phyloP scores from a whole-genome alignment of 371 early-diverging fungal species.

The Mucor circinelloides region DNA sequence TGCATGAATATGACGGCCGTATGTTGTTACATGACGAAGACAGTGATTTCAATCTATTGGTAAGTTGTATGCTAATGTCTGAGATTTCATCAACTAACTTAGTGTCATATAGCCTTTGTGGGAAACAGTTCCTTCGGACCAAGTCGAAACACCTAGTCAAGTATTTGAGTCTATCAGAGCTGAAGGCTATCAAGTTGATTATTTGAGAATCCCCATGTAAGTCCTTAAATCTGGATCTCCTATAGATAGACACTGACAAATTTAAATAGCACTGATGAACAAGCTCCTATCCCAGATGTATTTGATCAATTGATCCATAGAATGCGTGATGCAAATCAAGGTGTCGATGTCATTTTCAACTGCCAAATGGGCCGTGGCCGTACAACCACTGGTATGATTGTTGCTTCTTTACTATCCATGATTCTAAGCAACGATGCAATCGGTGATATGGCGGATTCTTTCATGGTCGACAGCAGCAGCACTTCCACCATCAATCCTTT shows the following conservation, averaged over 20 bases:
- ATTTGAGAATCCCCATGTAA: slow-evolving; percentile 67
- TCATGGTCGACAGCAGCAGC: slow-evolving; percentile 20
- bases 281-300: slow-evolving; percentile 75
- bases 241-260: not conserved
- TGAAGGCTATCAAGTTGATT: slow-evolving; percentile 61
- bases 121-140: slow-evolving; percentile 55
- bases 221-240: not conserved
- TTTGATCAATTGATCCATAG: slow-evolving; percentile 64
- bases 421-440: slow-evolving; percentile 42
- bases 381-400: slow-evolving; percentile 79
- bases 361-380: slow-evolving; percentile 86
- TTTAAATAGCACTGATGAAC: slow-evolving; percentile 64
- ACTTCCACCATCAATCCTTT: not conserved
- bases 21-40: slow-evolving; percentile 65
- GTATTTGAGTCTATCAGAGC: slow-evolving; percentile 49
- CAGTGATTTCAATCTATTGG: slow-evolving; percentile 46
- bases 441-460: slow-evolving; percentile 35
- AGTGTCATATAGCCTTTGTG: slow-evolving; percentile 53
- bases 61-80: slow-evolving; percentile 25
- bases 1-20: slow-evolving; percentile 51
- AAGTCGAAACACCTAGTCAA: slow-evolving; percentile 60
- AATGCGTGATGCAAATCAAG: slow-evolving; percentile 39
- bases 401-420: slow-evolving; percentile 59
- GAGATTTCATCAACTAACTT: not conserved
- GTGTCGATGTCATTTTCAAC: slow-evolving; percentile 64